Percentiles rank a stretch among this genome's conserved stretches.
Conservation (phyloP, 305 asterid species). For the Withania somnifera region DNA sequence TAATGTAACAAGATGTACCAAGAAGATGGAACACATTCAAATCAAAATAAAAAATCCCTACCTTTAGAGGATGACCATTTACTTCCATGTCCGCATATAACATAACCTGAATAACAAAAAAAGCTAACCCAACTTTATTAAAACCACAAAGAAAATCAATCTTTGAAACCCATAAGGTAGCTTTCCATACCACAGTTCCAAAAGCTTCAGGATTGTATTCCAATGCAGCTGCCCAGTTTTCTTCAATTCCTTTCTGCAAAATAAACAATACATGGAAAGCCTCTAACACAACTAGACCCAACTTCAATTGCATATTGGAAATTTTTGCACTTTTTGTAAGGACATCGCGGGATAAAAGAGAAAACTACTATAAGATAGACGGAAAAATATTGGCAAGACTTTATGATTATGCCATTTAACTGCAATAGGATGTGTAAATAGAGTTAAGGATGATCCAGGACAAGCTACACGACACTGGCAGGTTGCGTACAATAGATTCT, state of each 20-base stretch:
- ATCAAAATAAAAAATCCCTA: constrained; percentile 10
- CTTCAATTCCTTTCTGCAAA: constrained; percentile 91
- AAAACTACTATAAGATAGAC: not conserved
- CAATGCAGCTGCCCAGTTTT: constrained; percentile 93
- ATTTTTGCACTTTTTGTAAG: not conserved
- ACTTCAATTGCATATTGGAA: not conserved
- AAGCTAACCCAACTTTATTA: not conserved
- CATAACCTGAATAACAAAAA: constrained; percentile 57
- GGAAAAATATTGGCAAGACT: not conserved
- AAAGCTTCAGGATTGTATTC: constrained; percentile 96
- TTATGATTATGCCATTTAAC: not conserved
- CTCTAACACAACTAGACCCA: not conserved
- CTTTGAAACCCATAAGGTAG: not conserved
- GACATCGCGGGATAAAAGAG: not conserved
- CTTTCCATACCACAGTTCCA: constrained; percentile 76
- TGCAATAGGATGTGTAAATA: not conserved
- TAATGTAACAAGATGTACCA: not conserved
- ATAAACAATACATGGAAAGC: not conserved
- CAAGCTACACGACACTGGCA: too few relatives aligned
- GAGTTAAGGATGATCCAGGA: not conserved
- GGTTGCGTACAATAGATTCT: too few relatives aligned
- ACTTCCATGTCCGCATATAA: constrained; percentile 99
- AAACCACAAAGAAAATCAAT: not conserved
- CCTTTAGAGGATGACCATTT: constrained; percentile 89
- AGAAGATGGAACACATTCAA: not conserved